These are phyloP conservation scores for Amylocystis lapponica DNA, from an alignment of 768 basidiomycete species.

Conservation along the genomic window DNA sequence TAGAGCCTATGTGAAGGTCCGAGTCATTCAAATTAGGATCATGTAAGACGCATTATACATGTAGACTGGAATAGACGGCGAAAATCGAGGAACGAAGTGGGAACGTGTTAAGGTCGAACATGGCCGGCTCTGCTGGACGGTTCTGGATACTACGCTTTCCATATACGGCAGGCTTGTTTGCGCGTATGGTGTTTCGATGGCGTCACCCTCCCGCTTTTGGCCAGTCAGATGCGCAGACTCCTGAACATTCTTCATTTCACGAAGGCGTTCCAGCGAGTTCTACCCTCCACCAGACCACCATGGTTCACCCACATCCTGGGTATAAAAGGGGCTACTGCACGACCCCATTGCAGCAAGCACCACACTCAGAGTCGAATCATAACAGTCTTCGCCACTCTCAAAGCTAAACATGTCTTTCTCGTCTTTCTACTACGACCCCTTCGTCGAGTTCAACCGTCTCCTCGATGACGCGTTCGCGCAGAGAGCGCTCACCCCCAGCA, in stretches of 20 bases:
- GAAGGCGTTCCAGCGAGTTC: no score
- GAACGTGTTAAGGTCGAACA: no score
- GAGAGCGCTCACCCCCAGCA: not conserved
- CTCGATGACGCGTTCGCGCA: constrained; percentile 8
- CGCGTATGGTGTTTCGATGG: not conserved
- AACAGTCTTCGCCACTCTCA: not conserved
- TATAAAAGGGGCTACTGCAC: not conserved
- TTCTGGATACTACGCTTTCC: constrained; percentile 1
- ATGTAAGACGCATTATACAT: no score
- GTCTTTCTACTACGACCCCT: constrained; percentile 13
- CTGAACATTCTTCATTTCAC: no score
- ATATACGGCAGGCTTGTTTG: not conserved
- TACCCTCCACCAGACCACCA: no score
- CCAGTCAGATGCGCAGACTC: no score
- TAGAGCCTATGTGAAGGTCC: no score
- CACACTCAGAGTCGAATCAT: not conserved
- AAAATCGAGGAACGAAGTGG: no score
- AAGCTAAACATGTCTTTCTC: constrained; percentile 8
- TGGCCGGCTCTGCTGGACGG: not conserved
- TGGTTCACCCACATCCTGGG: not conserved
- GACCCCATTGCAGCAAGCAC: not conserved
- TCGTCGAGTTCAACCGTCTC: constrained; percentile 11
- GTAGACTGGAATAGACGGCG: no score
- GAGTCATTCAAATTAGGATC: no score
- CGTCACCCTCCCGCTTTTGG: no score